A percentile compares a stretch with the other conserved stretches of the same genome.
phyloP scores from a whole-genome alignment of 2,329 filamentous ascomycete genomes.

The Akanthomyces uredinophilus region DNA sequence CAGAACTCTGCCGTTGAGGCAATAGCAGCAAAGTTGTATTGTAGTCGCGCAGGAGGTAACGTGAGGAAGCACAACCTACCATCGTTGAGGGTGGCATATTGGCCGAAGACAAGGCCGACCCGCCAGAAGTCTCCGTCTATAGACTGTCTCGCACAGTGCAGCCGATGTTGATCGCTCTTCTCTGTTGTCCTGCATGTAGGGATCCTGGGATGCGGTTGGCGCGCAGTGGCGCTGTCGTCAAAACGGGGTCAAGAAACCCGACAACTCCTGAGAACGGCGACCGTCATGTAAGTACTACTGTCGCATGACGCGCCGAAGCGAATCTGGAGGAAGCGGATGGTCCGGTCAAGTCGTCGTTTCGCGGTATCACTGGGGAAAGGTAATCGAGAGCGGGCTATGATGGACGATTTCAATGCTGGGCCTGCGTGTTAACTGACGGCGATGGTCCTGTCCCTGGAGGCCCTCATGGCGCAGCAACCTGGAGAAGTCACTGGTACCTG shows the following conservation, averaged over 20 bases:
- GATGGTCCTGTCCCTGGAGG: constrained; percentile 11
- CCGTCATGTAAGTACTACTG: constrained; percentile 6
- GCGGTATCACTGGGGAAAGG: not conserved
- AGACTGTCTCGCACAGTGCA: not conserved
- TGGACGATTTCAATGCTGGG: not conserved
- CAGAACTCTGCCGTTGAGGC: not conserved
- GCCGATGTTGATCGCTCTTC: not conserved
- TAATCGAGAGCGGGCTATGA: not conserved
- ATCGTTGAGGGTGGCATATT: constrained; percentile 41
- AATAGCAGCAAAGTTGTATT: not conserved
- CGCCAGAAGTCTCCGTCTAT: constrained; percentile 27
- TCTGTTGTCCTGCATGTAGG: not conserved
- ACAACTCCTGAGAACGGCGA: constrained; percentile 11
- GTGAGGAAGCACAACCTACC: constrained; percentile 33
- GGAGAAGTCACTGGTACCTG: constrained; percentile 14
- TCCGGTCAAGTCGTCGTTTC: not conserved
- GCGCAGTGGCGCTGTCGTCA: constrained; percentile 8
- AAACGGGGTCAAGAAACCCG: constrained; percentile 13
- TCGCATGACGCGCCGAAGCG: not conserved
- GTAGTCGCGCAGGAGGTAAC: not conserved
- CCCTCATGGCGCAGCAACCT: constrained; percentile 9
- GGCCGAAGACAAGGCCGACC: constrained; percentile 34
- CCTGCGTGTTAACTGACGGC: constrained; percentile 6
- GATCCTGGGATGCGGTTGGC: not conserved
- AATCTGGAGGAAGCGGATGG: not conserved